Conservation (phyloP, 306 rosid species). For the Purshia tridentata region DNA sequence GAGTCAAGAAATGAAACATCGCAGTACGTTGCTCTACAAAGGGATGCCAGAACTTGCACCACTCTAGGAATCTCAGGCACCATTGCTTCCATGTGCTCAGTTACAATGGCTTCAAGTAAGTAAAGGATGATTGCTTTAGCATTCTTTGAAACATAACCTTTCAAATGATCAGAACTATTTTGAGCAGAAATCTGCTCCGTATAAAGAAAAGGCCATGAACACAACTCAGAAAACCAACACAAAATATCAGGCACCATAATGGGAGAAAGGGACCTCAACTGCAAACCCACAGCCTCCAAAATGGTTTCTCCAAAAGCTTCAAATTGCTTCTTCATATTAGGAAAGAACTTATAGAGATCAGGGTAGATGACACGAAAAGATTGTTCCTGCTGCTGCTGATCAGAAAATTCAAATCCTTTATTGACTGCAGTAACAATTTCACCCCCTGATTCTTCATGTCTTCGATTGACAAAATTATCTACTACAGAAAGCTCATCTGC, state of each 20-base stretch:
- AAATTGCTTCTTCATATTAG: conserved; percentile 73
- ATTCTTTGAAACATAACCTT: conserved; percentile 83
- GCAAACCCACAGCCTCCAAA: conserved; percentile 92
- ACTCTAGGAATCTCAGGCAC: conserved; percentile 85
- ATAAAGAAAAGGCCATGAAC: conserved; percentile 68
- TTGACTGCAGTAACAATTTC: conserved; percentile 33
- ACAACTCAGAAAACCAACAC: conserved; percentile 88
- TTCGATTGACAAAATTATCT: conserved; percentile 57
- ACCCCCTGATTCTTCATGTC: conserved; percentile 39
- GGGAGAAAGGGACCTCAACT: conserved; percentile 75
- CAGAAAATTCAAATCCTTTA: conserved; percentile 41
- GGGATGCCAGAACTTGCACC: conserved; percentile 77
- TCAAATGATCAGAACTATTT: conserved; percentile 39
- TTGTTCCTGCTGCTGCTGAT: conserved; percentile 38
- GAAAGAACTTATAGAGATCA: conserved; percentile 75
- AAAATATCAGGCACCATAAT: conserved; percentile 72
- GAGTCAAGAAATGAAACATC: conserved; percentile 91
- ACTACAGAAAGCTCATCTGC: conserved; percentile 84
- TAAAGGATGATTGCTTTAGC: conserved; percentile 80
- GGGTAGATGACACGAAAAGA: conserved; percentile 77
- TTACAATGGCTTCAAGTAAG: conserved; percentile 73
- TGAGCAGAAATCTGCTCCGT: conserved; percentile 36
- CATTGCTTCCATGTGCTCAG: conserved; percentile 91
- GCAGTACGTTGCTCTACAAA: conserved; percentile 71
- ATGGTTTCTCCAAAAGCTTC: conserved; percentile 76